These are phyloP conservation scores for Suillus lakei DNA, from an alignment of 768 basidiomycete species.

Conservation along the genomic window DNA sequence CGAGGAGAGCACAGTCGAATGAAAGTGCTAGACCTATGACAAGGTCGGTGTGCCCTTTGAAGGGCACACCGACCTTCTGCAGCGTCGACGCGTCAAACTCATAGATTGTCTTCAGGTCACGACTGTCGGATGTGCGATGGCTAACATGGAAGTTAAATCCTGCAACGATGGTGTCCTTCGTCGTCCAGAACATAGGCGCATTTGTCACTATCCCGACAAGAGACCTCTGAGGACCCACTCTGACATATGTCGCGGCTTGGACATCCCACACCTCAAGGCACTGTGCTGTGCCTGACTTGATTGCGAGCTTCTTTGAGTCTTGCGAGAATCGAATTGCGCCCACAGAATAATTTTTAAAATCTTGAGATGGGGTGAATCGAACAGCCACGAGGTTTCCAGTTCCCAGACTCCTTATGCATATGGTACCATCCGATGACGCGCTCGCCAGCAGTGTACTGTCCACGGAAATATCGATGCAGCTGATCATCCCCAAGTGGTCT, in stretches of 20 bases:
- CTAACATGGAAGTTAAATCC: neutral
- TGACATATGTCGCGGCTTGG: neutral
- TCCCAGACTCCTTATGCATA: neutral
- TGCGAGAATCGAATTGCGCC: constrained; percentile 3
- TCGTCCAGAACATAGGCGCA: neutral
- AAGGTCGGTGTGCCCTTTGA: neutral
- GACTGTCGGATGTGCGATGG: fast-evolving
- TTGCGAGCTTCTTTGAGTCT: neutral
- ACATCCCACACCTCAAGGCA: neutral
- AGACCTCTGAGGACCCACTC: neutral
- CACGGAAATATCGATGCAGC: neutral
- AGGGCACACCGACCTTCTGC: neutral
- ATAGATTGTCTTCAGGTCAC: neutral
- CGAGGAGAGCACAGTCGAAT: neutral
- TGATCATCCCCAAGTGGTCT: neutral
- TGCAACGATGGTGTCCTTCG: neutral
- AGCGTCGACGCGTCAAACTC: neutral
- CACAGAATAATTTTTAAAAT: too few relatives aligned
- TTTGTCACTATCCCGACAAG: neutral
- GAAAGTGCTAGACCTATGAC: neutral
- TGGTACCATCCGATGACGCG: neutral
- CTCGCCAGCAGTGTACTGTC: neutral
- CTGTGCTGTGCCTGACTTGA: neutral
- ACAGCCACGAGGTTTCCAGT: neutral
- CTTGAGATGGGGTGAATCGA: too few relatives aligned